Conservation (phyloP, 129 eudicot genomes). For the Pseudognaphalium luteoalbum region DNA sequence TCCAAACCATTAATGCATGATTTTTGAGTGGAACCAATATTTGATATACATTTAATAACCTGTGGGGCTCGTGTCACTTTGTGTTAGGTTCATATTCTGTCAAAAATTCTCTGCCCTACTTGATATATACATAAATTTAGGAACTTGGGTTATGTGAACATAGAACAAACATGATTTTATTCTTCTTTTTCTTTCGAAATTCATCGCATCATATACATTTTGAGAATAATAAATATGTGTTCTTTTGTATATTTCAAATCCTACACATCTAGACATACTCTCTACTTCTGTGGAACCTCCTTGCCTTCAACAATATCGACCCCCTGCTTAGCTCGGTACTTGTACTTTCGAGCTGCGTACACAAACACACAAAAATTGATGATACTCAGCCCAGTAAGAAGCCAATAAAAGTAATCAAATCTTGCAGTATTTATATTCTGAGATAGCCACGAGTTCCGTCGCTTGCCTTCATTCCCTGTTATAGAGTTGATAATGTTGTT, state of each 20-base stretch:
- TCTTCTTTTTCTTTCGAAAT: background rate
- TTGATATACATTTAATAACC: no score
- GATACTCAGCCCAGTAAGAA: conserved; percentile 64
- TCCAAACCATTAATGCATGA: background rate
- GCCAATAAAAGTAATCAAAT: conserved; percentile 88
- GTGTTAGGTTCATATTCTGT: no score
- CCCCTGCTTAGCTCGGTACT: conserved; percentile 52
- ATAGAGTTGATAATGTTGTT: conserved; percentile 69
- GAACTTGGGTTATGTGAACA: no score
- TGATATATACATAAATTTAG: no score
- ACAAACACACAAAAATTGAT: conserved; percentile 67
- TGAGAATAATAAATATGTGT: background rate
- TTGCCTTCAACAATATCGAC: conserved; percentile 18
- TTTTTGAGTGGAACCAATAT: background rate
- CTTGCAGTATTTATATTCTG: conserved; percentile 85
- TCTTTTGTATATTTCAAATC: background rate
- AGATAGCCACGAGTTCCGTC: conserved; percentile 69
- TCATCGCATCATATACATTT: background rate
- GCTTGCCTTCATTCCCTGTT: conserved; percentile 47
- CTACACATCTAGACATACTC: background rate
- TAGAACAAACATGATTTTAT: background rate
- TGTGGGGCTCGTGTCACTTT: no score
- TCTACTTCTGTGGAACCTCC: conserved; percentile 17
- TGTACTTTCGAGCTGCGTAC: conserved; percentile 61
- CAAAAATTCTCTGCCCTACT: no score